Evolutionary conservation across 768 basidiomycete species (phyloP).

Genomic region (Termitomyces heimii): DNA sequence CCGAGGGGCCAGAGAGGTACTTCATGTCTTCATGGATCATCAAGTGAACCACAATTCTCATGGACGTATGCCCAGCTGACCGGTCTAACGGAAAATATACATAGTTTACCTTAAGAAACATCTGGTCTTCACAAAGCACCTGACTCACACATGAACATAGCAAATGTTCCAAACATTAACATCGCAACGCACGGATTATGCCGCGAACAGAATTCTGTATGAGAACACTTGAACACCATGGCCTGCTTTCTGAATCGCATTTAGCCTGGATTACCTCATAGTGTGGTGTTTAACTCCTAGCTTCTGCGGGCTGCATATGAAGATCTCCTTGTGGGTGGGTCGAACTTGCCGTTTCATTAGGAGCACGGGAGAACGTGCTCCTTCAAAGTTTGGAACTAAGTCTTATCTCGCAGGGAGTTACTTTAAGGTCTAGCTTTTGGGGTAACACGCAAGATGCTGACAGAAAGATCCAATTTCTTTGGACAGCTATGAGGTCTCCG

Average conservation of each 20-base stretch:
- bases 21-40: neutral
- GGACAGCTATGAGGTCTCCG: neutral
- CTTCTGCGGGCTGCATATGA: conserved; percentile 1
- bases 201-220: neutral
- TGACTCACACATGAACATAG: neutral
- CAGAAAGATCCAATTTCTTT: neutral
- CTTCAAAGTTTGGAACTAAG: neutral
- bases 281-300: neutral
- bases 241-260: neutral
- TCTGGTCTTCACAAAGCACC: neutral
- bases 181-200: neutral
- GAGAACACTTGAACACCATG: neutral
- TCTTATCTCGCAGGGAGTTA: conserved; percentile 1
- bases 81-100: neutral
- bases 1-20: neutral
- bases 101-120: neutral
- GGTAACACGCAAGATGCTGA: neutral
- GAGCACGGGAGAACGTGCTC: neutral
- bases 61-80: neutral
- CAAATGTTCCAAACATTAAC: neutral
- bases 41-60: neutral
- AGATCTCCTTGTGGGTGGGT: conserved; percentile 7
- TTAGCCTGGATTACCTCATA: neutral
- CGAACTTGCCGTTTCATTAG: conserved; percentile 5
- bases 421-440: neutral